These are phyloP conservation scores for Monilinia aucupariae DNA, from an alignment of 2,329 filamentous ascomycete species.

Conservation along the genomic window DNA sequence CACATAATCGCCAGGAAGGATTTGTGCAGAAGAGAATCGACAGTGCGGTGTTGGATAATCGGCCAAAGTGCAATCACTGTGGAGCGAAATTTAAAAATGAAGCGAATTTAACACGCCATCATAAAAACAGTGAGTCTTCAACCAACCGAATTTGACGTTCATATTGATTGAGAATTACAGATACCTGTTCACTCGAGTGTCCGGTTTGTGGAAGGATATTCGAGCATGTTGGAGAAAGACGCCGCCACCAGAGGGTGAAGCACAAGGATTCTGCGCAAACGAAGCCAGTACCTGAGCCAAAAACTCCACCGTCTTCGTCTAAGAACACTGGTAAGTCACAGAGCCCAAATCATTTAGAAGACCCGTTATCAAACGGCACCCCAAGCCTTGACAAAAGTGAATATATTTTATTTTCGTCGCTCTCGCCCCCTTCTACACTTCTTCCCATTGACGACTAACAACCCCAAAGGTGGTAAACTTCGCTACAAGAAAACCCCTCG, in stretches of 20 bases:
- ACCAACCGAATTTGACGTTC: not conserved
- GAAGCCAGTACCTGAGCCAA: not conserved
- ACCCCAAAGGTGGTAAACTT: not conserved
- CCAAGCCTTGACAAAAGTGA: not conserved
- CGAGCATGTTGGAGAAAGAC: not conserved
- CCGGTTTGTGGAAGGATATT: not conserved
- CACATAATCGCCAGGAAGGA: not conserved
- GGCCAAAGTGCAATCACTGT: not conserved
- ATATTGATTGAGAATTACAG: not conserved
- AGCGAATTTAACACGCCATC: not conserved
- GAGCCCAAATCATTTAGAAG: not conserved
- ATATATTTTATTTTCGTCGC: not conserved
- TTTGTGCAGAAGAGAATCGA: not conserved
- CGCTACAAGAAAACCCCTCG: not conserved
- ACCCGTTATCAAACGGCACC: not conserved
- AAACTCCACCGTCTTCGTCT: not conserved
- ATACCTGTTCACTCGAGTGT: not conserved
- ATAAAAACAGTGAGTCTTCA: not conserved
- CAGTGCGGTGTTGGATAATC: not conserved
- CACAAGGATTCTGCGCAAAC: not conserved
- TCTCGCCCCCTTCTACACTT: not conserved
- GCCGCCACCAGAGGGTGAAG: not conserved
- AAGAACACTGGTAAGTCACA: not conserved
- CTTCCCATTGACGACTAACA: not conserved
- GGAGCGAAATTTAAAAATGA: not conserved